Conservation (phyloP, 164 flowering plant species). For the Nymphaea thermarum region DNA sequence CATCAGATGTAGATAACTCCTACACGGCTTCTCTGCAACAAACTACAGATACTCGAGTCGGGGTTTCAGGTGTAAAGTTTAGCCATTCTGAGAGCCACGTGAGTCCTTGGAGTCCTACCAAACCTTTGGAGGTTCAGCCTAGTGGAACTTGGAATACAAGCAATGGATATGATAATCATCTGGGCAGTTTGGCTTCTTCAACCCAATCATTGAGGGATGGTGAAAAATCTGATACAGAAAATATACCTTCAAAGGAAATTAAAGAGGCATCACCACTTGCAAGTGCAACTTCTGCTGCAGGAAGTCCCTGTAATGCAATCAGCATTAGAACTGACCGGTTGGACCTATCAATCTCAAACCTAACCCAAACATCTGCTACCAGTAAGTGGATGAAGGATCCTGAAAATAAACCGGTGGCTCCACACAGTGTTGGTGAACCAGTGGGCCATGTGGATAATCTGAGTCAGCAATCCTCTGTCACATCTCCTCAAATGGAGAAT, state of each 20-base stretch:
- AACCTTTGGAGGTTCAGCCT: conserved; percentile 5
- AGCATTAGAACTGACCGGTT: conserved; percentile 7
- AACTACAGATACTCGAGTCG: conserved; percentile 1
- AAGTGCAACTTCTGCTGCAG: neutral
- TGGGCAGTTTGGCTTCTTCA: conserved; percentile 11
- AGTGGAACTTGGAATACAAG: neutral
- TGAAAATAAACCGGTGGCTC: conserved; percentile 19
- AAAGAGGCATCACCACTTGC: neutral
- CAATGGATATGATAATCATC: conserved; percentile 4
- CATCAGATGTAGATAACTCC: conserved; percentile 17
- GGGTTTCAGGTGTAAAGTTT: neutral
- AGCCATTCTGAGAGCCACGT: conserved; percentile 7
- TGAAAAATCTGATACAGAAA: conserved; percentile 4
- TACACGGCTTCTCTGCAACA: conserved; percentile 11
- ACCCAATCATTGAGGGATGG: conserved; percentile 13
- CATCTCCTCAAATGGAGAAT: neutral
- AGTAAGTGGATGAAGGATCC: conserved; percentile 18
- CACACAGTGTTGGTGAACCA: neutral
- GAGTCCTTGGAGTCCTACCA: conserved; percentile 14
- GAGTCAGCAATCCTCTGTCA: neutral
- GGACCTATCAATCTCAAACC: conserved; percentile 20
- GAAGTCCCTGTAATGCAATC: conserved; percentile 4
- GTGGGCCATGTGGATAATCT: neutral
- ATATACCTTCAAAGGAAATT: neutral
- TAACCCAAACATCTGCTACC: conserved; percentile 15